Conservation (phyloP, 176 grass and related monocot genomes). For the Aegilops sharonensis region DNA sequence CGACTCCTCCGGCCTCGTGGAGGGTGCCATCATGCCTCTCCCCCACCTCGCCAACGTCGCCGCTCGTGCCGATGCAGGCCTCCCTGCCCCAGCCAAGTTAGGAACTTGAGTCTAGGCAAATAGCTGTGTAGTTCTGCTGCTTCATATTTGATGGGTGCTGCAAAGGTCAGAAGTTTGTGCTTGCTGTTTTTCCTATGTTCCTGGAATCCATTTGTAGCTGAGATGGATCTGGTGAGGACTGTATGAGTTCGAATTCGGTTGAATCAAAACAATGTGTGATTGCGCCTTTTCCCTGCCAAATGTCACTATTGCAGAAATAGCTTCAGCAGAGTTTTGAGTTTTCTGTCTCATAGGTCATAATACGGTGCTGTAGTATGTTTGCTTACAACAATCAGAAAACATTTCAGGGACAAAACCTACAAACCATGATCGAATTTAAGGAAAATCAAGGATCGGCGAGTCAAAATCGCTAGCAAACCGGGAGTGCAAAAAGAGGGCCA, state of each 20-base stretch:
- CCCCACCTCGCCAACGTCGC: constrained; percentile 12
- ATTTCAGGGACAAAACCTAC: too few relatives aligned
- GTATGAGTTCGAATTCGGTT: neutral
- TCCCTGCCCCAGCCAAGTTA: constrained; percentile 43
- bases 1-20: constrained; percentile 19
- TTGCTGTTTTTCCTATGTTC: neutral
- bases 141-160: neutral
- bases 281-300: neutral
- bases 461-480: too few relatives aligned
- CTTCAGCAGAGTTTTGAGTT: too few relatives aligned
- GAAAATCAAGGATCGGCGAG: too few relatives aligned
- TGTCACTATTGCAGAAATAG: neutral
- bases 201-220: neutral
- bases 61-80: neutral
- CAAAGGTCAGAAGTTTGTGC: neutral
- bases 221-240: neutral
- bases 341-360: too few relatives aligned
- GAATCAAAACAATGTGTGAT: neutral
- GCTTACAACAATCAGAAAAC: too few relatives aligned
- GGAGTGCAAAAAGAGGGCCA: too few relatives aligned
- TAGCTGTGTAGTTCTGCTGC: neutral
- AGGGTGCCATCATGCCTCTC: constrained; percentile 26
- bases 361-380: too few relatives aligned
- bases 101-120: neutral
- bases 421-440: too few relatives aligned